Evolutionary conservation across 805 yeast genomes (phyloP).

Genomic region (Priceomyces haplophilus): DNA sequence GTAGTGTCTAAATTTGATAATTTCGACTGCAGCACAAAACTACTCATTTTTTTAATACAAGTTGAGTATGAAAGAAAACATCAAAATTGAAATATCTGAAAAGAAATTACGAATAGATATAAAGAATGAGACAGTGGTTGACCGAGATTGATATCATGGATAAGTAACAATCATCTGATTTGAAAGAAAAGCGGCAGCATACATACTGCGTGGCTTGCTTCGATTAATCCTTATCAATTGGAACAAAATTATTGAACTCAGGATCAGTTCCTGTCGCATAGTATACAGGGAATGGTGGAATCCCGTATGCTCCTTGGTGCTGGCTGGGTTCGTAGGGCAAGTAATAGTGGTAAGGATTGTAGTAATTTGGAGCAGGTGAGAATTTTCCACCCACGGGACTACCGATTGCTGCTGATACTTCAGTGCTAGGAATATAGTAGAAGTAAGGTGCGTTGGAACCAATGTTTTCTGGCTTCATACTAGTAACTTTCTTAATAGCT

Average conservation of each 20-base stretch:
- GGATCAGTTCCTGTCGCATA: constrained; percentile 8
- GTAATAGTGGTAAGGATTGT: constrained; percentile 25
- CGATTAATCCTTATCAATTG: constrained; percentile 1
- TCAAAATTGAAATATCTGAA: background rate
- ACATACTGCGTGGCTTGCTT: background rate
- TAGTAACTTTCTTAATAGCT: background rate
- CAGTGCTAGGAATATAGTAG: constrained; percentile 17
- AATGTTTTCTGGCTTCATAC: constrained; percentile 2
- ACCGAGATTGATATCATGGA: too few species aligned
- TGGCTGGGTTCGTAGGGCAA: constrained; percentile 19
- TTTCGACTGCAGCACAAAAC: background rate
- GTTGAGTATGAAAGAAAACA: background rate
- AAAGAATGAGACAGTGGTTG: too few species aligned
- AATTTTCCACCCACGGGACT: constrained; percentile 14
- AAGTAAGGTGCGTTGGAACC: constrained; percentile 13
- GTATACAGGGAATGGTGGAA: constrained; percentile 15
- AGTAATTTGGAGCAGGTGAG: constrained; percentile 24
- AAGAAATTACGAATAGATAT: background rate
- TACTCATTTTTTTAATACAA: background rate
- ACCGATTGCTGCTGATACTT: constrained; percentile 7
- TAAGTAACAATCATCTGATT: too few species aligned
- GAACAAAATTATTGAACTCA: constrained; percentile 4
- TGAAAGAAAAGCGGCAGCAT: too few species aligned
- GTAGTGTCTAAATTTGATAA: background rate
- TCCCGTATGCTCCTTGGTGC: constrained; percentile 5